These are phyloP conservation scores for Leccinum insigne DNA, from an alignment of 1,284 basidiomycete genomes.

Conservation along the genomic window DNA sequence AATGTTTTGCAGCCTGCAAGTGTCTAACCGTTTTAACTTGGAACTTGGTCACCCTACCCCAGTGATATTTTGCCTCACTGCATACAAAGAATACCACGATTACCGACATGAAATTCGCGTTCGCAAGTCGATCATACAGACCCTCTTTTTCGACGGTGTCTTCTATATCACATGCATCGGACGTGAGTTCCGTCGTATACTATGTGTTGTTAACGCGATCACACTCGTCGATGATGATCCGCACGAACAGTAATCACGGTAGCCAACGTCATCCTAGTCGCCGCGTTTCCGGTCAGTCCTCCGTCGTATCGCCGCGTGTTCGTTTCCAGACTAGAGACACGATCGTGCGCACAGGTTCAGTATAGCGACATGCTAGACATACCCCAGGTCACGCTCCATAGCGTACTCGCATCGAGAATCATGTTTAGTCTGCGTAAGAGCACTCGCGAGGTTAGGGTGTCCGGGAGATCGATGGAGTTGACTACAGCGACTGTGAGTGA, in stretches of 20 bases:
- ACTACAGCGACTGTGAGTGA: background rate
- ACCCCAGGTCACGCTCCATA: background rate
- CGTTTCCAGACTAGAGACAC: background rate
- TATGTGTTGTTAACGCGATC: background rate
- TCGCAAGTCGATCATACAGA: background rate
- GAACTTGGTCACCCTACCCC: background rate
- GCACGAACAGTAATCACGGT: background rate
- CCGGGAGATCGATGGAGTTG: background rate
- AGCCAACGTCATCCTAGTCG: background rate
- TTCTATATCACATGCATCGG: conserved; percentile 2
- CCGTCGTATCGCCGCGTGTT: background rate
- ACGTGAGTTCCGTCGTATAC: background rate
- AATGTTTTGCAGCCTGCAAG: background rate
- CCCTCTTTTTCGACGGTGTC: background rate
- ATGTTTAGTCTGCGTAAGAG: background rate
- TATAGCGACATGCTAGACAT: background rate
- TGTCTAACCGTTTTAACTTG: background rate
- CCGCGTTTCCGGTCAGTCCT: background rate
- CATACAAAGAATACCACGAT: background rate
- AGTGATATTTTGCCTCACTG: conserved; percentile 1
- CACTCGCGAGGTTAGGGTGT: background rate
- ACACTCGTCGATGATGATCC: background rate
- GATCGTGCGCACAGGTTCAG: background rate
- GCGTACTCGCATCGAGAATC: background rate
- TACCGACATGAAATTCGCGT: background rate